Evolutionary conservation across 164 flowering plant genomes (phyloP), one percentile per base, ranked within the genome.

Genomic region (Protea cynaroides): DNA sequence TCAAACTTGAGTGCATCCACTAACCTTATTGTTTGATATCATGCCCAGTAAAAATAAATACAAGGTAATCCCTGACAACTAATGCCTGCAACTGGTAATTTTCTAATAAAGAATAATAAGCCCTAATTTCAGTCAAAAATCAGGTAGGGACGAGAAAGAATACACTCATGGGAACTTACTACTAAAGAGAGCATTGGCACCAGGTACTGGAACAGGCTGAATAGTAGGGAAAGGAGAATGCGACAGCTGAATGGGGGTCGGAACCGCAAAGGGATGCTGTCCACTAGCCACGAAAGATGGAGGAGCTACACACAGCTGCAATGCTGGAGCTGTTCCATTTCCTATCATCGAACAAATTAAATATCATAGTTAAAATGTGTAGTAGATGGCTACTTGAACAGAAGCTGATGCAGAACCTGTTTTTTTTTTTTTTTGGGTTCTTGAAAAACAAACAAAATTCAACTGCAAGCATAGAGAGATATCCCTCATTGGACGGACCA

Each of bases 181-280:
- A 65, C 68, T 40, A 43, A 68, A 73, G 62, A 74, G 69, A 58
- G 75, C 74, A 66, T 81, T 79, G 40, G 83, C 29, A 52, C 78
- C 83, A 8, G 81, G 78, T 25, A 80, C 69, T 36, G 70, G 63
- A 46, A 79, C 73, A 1, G 86, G 78, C 7, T 76, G 77, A 55
- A 72, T 71, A 0, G 76, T 60, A 14, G 85, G 82, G 54, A 82
- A 80, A 7, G 73, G 62, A 43, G 88, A 82, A 53, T 81, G 95
- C 47, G 84, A 56, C 56, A 84, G 51, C 2, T 84, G 89, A 53
- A 75, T 57, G 62, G 78, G 81, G 63, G 63, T 70, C 51, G 86
- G 82, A 66, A 79, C 29, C 7, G 81, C 66, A 60, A 65, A 68
- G 13, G 83, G 81, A 59, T 80, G 90, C 62, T 81, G 86, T 50